Base-by-base conservation (phyloP, 257 asterid genomes). In the Gentiana straminea region DNA sequence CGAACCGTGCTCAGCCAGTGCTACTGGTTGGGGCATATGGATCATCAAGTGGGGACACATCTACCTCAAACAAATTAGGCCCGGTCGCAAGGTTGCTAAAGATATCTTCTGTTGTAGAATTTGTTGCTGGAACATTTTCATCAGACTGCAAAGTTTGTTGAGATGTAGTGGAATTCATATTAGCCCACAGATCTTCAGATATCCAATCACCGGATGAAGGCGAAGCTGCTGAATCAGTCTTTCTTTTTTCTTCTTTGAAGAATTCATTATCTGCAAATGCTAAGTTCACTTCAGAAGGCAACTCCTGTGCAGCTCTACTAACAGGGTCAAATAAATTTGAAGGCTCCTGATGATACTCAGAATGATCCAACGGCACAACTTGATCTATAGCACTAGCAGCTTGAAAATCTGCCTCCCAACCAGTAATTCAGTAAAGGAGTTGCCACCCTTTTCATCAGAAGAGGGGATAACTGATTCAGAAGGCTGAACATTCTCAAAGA, bases 371-470 rank as follows among this genome's bases (percentile, higher is more conserved):
- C 56, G 45, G 72, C 57, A 51, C 73, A 62, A 58, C n/a, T 63
- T 64, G 68, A 57, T 45, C 66, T 65, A 65, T 86, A 66, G 69
- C 49, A 68, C 67, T 79, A 60, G 91, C 70, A 57, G 70, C 66
- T 62, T 81, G 93, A 68, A 90, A 90, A 70, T 81, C 90, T 45
- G 97, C 94, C 63, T 82, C 77, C 97, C 97, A 86, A 63, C 66
- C 89, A 11, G 94, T n/a, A n/a, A n/a, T n/a, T n/a, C n/a, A n/a
- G n/a, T 70, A 61, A 74, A 71, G 13, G 60, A 76, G 61, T 66
- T 75, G 61, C 13, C 49, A 38, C 54, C 52, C 63, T 65, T 49
- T 41, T 57, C 57, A 55, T 63, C 60, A 47, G 74, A 64, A 62
- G 84, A 67, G 64, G 59, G 72, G 58, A 57, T 60, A 61, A 78